phyloP scores from a whole-genome alignment of 2,329 filamentous ascomycete species.

The Fusarium sulawesiense region DNA sequence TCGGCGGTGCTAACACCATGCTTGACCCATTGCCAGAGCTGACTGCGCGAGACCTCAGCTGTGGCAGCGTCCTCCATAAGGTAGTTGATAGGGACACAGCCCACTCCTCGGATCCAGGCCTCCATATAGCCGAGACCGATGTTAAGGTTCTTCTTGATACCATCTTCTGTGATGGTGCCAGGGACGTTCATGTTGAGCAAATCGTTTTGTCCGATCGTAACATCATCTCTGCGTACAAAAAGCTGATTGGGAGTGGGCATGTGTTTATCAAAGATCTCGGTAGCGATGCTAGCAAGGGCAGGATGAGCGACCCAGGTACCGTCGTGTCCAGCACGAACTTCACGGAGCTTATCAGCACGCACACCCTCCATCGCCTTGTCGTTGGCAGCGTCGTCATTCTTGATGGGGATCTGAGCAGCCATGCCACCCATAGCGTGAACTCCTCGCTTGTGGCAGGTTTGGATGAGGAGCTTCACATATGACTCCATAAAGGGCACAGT shows the following conservation, averaged over 20 bases:
- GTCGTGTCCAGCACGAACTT: conserved; percentile 94
- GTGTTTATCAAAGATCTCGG: conserved; percentile 95
- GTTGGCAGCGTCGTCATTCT: conserved; percentile 90
- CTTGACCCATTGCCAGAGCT: conserved; percentile 96
- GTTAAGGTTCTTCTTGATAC: conserved; percentile 97
- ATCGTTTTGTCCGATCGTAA: conserved; percentile 86
- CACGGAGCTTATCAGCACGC: conserved; percentile 93
- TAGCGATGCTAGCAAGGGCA: conserved; percentile 86
- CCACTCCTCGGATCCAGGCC: conserved; percentile 93
- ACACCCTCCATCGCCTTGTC: conserved; percentile 94
- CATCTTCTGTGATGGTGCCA: conserved; percentile 89
- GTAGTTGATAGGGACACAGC: conserved; percentile 97
- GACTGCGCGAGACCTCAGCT: conserved; percentile 91
- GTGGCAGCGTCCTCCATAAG: conserved; percentile 99
- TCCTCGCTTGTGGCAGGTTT: conserved; percentile 95
- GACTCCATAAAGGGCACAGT: conserved; percentile 98
- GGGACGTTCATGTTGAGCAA: conserved; percentile 98
- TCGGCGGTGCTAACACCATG: conserved; percentile 80
- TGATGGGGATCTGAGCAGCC: conserved; percentile 99
- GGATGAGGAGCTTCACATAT: conserved; percentile 95
- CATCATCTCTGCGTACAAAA: conserved; percentile 89
- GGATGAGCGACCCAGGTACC: conserved; percentile 98
- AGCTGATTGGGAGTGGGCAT: conserved; percentile 99
- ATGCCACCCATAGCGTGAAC: conserved; percentile 99
- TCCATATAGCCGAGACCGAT: conserved; percentile 99